phyloP scores from a whole-genome alignment of 2,329 filamentous ascomycete genomes.

The Beauveria australis region DNA sequence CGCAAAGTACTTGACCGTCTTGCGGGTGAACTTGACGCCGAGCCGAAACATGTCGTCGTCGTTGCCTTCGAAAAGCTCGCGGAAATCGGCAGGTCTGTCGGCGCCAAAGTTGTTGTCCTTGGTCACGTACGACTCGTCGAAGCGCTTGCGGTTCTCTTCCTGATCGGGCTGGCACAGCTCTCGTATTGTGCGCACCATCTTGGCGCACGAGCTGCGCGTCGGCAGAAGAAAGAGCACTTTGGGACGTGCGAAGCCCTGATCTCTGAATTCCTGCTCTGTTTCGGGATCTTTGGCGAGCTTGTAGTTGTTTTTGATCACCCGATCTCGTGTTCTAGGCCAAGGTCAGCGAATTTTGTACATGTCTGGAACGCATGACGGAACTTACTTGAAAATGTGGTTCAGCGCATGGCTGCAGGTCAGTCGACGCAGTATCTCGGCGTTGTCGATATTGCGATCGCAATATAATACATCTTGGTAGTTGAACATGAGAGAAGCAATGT shows the following conservation, averaged over 20 bases:
- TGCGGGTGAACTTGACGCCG: conserved; percentile 93
- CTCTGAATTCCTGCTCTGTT: conserved; percentile 65
- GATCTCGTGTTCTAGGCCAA: conserved; percentile 62
- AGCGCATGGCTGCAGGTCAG: conserved; percentile 74
- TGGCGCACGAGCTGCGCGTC: conserved; percentile 77
- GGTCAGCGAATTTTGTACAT: conserved; percentile 13
- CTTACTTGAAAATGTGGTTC: conserved; percentile 83
- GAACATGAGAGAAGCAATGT: conserved; percentile 65
- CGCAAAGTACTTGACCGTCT: conserved; percentile 89
- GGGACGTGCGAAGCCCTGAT: conserved; percentile 92
- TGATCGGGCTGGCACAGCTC: conserved; percentile 74
- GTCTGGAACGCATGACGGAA: neutral
- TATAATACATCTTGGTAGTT: conserved; percentile 76
- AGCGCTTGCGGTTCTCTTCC: conserved; percentile 90
- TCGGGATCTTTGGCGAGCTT: conserved; percentile 60
- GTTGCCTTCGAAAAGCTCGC: conserved; percentile 84
- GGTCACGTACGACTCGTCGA: conserved; percentile 72
- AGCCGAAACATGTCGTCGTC: conserved; percentile 96
- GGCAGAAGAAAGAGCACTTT: conserved; percentile 88
- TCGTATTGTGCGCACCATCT: conserved; percentile 69
- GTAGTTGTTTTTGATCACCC: conserved; percentile 86
- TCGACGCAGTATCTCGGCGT: conserved; percentile 60
- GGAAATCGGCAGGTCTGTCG: conserved; percentile 78
- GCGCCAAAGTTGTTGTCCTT: conserved; percentile 56
- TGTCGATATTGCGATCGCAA: conserved; percentile 60